phyloP scores from a whole-genome alignment of 441 rosid genomes.

The Rhodomyrtus psidioides region DNA sequence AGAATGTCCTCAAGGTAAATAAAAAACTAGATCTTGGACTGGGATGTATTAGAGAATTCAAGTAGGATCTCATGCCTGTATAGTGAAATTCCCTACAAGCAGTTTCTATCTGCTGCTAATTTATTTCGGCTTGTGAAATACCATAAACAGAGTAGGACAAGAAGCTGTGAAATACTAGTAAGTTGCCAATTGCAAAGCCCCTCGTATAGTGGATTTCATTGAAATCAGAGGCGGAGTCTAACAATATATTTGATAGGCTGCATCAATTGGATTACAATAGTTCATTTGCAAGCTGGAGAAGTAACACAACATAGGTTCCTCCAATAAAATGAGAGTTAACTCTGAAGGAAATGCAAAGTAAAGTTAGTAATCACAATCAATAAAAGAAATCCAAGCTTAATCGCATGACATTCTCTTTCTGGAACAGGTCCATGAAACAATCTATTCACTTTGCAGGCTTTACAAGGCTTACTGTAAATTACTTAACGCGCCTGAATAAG shows the following conservation, averaged over 20 bases:
- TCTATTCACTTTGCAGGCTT: neutral
- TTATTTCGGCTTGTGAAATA: neutral
- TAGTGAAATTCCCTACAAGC: neutral
- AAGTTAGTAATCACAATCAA: too few species aligned
- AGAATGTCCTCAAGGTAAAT: neutral
- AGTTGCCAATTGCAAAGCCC: neutral
- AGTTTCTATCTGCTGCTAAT: neutral
- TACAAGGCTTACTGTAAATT: neutral
- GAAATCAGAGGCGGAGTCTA: conserved; percentile 13
- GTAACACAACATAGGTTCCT: neutral
- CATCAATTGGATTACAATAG: neutral
- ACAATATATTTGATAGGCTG: conserved; percentile 35
- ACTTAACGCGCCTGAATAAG: neutral
- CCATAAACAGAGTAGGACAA: neutral
- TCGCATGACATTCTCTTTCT: neutral
- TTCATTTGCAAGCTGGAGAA: neutral
- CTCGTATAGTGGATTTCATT: neutral
- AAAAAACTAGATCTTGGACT: neutral
- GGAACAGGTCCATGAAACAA: neutral
- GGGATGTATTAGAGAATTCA: neutral
- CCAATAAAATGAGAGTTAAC: neutral
- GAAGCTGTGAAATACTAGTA: neutral
- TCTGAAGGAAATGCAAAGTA: neutral
- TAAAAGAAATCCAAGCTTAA: too few species aligned
- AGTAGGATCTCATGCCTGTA: neutral